Evolutionary conservation across 352 stramenopile species (phyloP).

Genomic region (Blastocystis sp.): DNA sequence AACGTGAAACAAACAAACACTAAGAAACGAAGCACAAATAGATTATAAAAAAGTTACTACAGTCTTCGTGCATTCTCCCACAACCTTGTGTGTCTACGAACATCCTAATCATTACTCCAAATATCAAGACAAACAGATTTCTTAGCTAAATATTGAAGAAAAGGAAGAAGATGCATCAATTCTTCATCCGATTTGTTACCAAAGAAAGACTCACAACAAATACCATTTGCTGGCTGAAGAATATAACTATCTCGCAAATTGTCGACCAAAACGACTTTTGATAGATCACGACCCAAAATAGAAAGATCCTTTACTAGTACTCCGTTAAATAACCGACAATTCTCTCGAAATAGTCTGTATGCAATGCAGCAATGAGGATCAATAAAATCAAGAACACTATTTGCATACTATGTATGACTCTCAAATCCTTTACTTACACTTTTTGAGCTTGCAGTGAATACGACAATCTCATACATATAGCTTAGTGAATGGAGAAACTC

Average conservation of each 20-base stretch:
- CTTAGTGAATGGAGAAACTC: constrained; percentile 88
- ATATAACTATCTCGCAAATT: constrained; percentile 92
- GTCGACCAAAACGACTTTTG: constrained; percentile 91
- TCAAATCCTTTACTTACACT: constrained; percentile 64
- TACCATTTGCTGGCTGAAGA: constrained; percentile 88
- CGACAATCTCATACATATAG: constrained; percentile 91
- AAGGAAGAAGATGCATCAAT: constrained; percentile 66
- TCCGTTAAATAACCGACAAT: constrained; percentile 86
- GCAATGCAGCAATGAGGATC: constrained; percentile 79
- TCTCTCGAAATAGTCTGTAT: constrained; percentile 81
- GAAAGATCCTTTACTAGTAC: constrained; percentile 94
- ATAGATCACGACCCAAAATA: constrained; percentile 82
- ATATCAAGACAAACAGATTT: not conserved
- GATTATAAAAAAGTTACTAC: not conserved
- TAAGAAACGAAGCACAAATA: not conserved
- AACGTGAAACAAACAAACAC: not conserved
- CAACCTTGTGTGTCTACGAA: constrained; percentile 11
- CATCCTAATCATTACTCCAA: not conserved
- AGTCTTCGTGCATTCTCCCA: constrained; percentile 2
- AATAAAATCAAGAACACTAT: constrained; percentile 87
- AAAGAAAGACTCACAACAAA: constrained; percentile 76
- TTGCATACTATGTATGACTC: constrained; percentile 77
- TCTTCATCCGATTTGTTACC: constrained; percentile 79
- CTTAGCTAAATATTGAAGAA: constrained; percentile 62
- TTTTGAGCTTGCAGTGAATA: constrained; percentile 92